phyloP scores from a whole-genome alignment of 2,329 filamentous ascomycete species.

The Botrytis aclada region DNA sequence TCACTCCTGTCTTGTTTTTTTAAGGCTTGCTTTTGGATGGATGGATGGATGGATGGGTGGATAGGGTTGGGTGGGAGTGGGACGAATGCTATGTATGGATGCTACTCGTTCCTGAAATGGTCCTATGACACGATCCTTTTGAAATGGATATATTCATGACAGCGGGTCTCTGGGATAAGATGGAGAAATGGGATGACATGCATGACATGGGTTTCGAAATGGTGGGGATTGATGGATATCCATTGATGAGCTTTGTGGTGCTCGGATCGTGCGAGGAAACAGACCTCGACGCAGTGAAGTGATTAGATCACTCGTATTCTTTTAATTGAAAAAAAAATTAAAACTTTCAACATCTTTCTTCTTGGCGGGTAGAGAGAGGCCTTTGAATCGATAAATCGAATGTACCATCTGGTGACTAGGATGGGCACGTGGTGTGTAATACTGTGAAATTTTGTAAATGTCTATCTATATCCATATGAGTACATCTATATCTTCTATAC shows the following conservation, averaged over 20 bases:
- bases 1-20: neutral
- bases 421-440: neutral
- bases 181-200: slow-evolving; percentile 3
- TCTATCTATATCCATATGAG: neutral
- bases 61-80: neutral
- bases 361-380: neutral
- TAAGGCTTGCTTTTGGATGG: slow-evolving; percentile 6
- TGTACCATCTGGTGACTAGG: neutral
- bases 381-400: neutral
- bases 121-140: neutral
- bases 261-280: slow-evolving; percentile 1
- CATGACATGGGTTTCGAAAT: neutral
- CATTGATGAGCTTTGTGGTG: slow-evolving; percentile 6
- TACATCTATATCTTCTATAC: neutral
- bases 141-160: neutral
- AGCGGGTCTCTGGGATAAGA: neutral
- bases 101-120: neutral
- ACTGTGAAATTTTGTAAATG: neutral
- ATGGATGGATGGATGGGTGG: slow-evolving; percentile 1
- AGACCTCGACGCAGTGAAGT: neutral
- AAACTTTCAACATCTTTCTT: slow-evolving; percentile 4
- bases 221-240: neutral
- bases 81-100: slow-evolving; percentile 2
- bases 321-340: slow-evolving; percentile 7
- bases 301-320: neutral